Percentiles rank a stretch among this genome's conserved stretches.
Conservation (phyloP, 176 grass and related monocot species). For the Poa pratensis region DNA sequence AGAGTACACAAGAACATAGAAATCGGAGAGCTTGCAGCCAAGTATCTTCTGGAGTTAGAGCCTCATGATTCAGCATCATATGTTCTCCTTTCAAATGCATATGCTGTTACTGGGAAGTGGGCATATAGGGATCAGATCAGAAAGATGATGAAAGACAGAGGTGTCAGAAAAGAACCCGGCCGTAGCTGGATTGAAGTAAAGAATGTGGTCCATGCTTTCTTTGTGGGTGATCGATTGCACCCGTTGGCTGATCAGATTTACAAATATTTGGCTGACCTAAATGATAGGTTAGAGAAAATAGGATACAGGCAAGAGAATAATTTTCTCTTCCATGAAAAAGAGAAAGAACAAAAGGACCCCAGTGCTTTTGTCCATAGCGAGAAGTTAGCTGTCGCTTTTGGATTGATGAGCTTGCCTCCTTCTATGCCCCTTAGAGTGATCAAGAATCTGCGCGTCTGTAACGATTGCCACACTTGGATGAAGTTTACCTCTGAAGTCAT, state of each 20-base stretch:
- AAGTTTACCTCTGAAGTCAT: constrained; percentile 53
- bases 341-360: constrained; percentile 59
- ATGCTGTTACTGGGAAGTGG: constrained; percentile 72
- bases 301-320: constrained; percentile 64
- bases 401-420: constrained; percentile 50
- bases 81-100: constrained; percentile 79
- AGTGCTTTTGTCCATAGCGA: constrained; percentile 59
- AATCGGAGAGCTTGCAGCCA: constrained; percentile 66
- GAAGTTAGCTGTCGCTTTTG: constrained; percentile 73
- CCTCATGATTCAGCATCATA: constrained; percentile 63
- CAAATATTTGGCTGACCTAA: constrained; percentile 50
- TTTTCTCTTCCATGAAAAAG: constrained; percentile 60
- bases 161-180: constrained; percentile 72
- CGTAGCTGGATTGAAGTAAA: constrained; percentile 63
- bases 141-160: constrained; percentile 78
- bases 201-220: constrained; percentile 69
- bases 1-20: constrained; percentile 72
- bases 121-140: constrained; percentile 67
- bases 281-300: constrained; percentile 55
- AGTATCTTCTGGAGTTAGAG: constrained; percentile 67
- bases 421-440: constrained; percentile 64
- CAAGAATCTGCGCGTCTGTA: constrained; percentile 75
- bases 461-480: constrained; percentile 76
- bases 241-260: constrained; percentile 58
- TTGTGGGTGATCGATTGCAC: constrained; percentile 67